Base-by-base conservation (phyloP, 2,329 filamentous ascomycete genomes). In the Penicillium digitatum region DNA sequence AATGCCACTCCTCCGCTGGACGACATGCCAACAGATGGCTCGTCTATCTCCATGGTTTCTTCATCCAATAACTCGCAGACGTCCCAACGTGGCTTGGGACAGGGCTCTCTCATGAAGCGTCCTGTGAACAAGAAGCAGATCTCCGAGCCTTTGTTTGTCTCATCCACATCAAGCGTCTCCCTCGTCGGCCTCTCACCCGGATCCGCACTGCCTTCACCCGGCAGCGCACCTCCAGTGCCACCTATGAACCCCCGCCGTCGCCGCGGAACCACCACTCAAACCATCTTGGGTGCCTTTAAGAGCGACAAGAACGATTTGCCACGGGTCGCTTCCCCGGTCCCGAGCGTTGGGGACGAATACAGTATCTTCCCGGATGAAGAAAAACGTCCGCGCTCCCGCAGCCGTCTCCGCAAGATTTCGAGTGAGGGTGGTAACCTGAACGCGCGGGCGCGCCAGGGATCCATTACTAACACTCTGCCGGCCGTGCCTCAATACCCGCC, bases 61-160 rank as follows among this genome's bases (percentile, higher is more conserved):
- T 51, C 64, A 44, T 60, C 54, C 56, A 61, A 62, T 57, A 54
- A 27, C 20, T 18, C 65, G 38, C 54, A 66, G 7, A 39, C 63
- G n/a, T 59, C 68, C 22, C 67, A 69, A 51, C 71, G 71, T 59
- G 63, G 67, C 12, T 59, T 67, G 27, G 64, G 66, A 8, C 60
- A 66, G 31, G 57, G 57, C 51, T 59, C 65, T 52, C 68, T 74
- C 6, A 78, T 82, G 35, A 86, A 85, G 73, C 80, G 81, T 62
- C 76, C 79, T 0, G 76, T 87, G 45, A 80, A 80, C 58, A 87
- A 87, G 69, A 74, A 76, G 12, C 79, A 82, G 54, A 87, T 87
- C 47, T 85, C 82, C 2, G 84, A 87, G 62, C 84, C 84, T 0
- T 77, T 73, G 3, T 74, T 78, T 46, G 66, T 79, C 10, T 78